Percentiles rank a stretch among this genome's conserved stretches.
phyloP scores from a whole-genome alignment of 208 protist species.

The Trypanosoma conorhini region DNA sequence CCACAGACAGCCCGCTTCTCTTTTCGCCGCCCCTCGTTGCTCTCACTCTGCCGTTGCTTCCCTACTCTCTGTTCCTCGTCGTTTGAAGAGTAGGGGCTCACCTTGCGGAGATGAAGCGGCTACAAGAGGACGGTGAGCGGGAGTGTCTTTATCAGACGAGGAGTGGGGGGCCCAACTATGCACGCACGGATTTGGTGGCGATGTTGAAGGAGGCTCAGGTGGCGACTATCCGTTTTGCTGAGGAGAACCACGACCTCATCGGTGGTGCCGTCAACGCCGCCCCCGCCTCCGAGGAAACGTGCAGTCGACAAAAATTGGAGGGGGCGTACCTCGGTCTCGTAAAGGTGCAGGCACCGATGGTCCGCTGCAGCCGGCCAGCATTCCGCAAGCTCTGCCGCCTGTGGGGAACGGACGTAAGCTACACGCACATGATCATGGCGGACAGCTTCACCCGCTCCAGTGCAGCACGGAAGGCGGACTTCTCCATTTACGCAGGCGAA shows the following conservation, averaged over 20 bases:
- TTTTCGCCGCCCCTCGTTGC: slow-evolving; percentile 1
- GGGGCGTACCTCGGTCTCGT: slow-evolving; percentile 45
- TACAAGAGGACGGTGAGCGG: background rate
- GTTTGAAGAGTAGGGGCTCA: background rate
- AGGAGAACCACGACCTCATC: slow-evolving; percentile 11
- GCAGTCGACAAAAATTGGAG: background rate
- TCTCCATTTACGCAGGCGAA: slow-evolving; percentile 69
- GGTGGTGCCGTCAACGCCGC: background rate
- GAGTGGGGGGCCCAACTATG: slow-evolving; percentile 16
- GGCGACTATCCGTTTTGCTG: slow-evolving; percentile 15
- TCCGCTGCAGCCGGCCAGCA: slow-evolving; percentile 88
- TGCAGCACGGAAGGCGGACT: slow-evolving; percentile 80
- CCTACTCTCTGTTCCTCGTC: background rate
- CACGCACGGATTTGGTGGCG: slow-evolving; percentile 38
- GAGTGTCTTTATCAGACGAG: background rate
- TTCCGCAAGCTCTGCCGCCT: slow-evolving; percentile 77
- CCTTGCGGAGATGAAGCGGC: background rate
- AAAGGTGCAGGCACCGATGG: slow-evolving; percentile 92
- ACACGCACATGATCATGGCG: slow-evolving; percentile 93
- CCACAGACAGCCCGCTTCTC: background rate
- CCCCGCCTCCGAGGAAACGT: slow-evolving; percentile 9
- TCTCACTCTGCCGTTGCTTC: slow-evolving; percentile 12
- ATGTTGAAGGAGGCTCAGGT: slow-evolving; percentile 34
- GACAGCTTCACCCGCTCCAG: slow-evolving; percentile 75
- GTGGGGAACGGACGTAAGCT: slow-evolving; percentile 81